Evolutionary conservation across 306 rosid species (phyloP).

Genomic region (Corylus avellana): DNA sequence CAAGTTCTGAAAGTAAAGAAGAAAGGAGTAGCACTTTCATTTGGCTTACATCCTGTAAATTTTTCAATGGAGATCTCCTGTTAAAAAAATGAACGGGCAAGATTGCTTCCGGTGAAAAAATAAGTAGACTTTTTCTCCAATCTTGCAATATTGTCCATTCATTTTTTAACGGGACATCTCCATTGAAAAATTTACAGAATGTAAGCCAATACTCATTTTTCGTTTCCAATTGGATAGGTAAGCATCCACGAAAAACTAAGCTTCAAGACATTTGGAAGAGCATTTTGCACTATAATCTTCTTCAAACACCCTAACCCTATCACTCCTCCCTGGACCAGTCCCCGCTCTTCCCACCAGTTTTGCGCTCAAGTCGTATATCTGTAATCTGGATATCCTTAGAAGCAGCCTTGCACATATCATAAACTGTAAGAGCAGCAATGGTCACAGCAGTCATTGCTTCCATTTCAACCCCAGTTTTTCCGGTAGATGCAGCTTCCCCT

Average conservation of each 20-base stretch:
- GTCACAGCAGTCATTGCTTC: slow-evolving; percentile 89
- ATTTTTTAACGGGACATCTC: too few species aligned
- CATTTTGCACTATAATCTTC: slow-evolving; percentile 9
- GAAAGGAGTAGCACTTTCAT: neutral
- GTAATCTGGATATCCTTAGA: slow-evolving; percentile 70
- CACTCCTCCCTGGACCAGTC: slow-evolving; percentile 58
- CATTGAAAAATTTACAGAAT: too few species aligned
- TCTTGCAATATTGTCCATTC: too few species aligned
- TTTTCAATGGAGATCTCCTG: too few species aligned
- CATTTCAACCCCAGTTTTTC: slow-evolving; percentile 80
- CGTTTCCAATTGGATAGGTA: neutral
- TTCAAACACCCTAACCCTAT: neutral
- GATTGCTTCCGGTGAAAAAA: too few species aligned
- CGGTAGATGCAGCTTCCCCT: slow-evolving; percentile 76
- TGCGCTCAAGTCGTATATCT: slow-evolving; percentile 59
- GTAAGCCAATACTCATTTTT: too few species aligned
- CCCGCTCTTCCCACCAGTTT: slow-evolving; percentile 94
- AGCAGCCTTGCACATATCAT: slow-evolving; percentile 97
- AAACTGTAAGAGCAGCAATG: slow-evolving; percentile 75
- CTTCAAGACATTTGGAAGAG: neutral
- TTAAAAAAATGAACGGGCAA: too few species aligned
- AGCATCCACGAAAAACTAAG: neutral
- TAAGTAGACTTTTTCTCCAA: too few species aligned
- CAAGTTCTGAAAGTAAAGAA: neutral
- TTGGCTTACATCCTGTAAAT: neutral